Evolutionary conservation across 2,329 filamentous ascomycete genomes (phyloP), one percentile per base, ranked within the genome.

Genomic region (Fusarium secorum): DNA sequence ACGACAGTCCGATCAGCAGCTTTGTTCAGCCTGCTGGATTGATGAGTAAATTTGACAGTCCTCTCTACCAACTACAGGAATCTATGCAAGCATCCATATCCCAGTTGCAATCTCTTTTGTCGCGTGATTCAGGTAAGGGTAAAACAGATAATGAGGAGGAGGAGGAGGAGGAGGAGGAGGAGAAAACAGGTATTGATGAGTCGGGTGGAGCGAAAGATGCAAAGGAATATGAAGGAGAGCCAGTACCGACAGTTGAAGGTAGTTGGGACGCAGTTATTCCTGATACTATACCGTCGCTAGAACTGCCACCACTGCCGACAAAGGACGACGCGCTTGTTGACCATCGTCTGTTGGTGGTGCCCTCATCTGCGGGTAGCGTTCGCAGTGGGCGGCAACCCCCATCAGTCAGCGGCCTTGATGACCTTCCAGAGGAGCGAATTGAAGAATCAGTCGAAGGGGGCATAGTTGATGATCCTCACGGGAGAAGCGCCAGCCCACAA

Each of bases 381-480:
- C 80, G 49, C 64, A 87, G 83, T 72, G 86, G 86, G 28, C 82
- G 85, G 18, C 87, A 88, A 62, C 83, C 83, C 7, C 84, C 86
- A 60, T 82, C 81, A 9, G 76, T 80, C 17, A 80, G 82, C 38
- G 75, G 78, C 41, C 79, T 79, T 41, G 65, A 70, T 22, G 75
- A 80, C 7, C 77, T 79, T 2, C 71, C 78, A 1, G 72, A 76
- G 36, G 66, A 74, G 20, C 54, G 42, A 24, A 36, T 74, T 48
- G 65, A 64, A 24, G 70, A 76, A 14, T 75, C 70, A 5, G 44
- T 75, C 3, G 72, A 76, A 20, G 70, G 68, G 11, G 77, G 76
- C 26, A 75, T 73, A 9, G 45, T 72, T 11, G 66, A 64, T 8
- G 64, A 65, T n/a, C 52, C 49, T 44, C 60, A 65, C 20, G 59